Evolutionary conservation across 2,329 filamentous ascomycete genomes (phyloP).

Genomic region (Amphichorda felina): DNA sequence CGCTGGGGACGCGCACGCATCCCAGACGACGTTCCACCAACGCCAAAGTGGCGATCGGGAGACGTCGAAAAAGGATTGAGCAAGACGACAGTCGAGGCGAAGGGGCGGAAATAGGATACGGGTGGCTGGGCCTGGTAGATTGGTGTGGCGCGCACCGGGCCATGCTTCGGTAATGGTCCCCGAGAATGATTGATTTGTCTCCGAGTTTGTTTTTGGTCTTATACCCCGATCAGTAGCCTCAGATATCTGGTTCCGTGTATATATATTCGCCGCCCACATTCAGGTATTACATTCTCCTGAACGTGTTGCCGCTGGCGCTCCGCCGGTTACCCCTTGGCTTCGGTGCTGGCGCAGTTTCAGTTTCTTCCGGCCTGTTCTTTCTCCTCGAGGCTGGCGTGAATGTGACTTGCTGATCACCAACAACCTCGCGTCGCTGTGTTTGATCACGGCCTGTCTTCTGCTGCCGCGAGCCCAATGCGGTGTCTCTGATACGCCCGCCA

Average conservation of each 20-base stretch:
- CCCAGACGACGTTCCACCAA: slow-evolving; percentile 45
- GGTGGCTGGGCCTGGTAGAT: neutral
- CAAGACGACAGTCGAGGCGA: slow-evolving; percentile 22
- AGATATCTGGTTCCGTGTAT: too few species aligned
- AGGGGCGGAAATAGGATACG: slow-evolving; percentile 12
- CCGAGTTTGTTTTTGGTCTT: too few species aligned
- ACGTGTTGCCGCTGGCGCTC: slow-evolving; percentile 67
- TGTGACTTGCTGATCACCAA: slow-evolving; percentile 57
- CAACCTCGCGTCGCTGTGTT: slow-evolving; percentile 32
- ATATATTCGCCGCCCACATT: neutral
- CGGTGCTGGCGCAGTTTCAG: slow-evolving; percentile 13
- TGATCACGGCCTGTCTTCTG: slow-evolving; percentile 38
- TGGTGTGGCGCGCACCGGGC: neutral
- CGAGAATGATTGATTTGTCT: too few species aligned
- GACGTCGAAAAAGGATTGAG: slow-evolving; percentile 48
- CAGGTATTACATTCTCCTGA: slow-evolving; percentile 45
- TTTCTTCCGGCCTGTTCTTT: slow-evolving; percentile 29
- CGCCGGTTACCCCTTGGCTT: slow-evolving; percentile 36
- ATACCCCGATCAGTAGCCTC: too few species aligned
- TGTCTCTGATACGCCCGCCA: slow-evolving; percentile 41
- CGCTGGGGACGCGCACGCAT: slow-evolving; percentile 30
- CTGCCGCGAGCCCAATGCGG: slow-evolving; percentile 41
- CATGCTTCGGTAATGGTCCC: too few species aligned
- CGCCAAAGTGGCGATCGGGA: slow-evolving; percentile 37
- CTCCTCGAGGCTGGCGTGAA: slow-evolving; percentile 53